Evolutionary conservation across 495 filamentous ascomycete species (phyloP), one percentile per base, ranked within the genome.

Genomic region (Apodospora peruviana): DNA sequence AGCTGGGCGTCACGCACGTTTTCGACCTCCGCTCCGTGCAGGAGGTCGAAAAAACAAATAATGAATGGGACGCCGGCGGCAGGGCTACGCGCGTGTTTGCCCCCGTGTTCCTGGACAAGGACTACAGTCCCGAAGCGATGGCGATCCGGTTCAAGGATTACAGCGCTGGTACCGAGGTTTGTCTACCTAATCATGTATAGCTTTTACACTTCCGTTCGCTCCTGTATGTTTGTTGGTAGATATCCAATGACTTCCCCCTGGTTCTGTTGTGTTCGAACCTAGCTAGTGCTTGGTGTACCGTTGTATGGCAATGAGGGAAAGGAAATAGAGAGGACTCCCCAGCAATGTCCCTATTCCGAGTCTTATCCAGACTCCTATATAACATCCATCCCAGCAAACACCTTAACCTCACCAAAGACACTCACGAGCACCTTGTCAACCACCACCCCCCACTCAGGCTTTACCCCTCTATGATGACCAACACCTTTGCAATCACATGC

Each of bases 11-110:
- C 52, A 74, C 68, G 14, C 71, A 75, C 24, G 74, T 88, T 34
- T 87, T 79, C 52, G 84, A 90, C 60, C 67, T 89, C 7, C 80
- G 87, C 29, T 83, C 82, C 2, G 53, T 65, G 2, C 52, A 64
- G 20, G 76, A 85, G 52, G 66, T 76, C 18, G 51, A 48, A 23
- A 43, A 58, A 60, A 22, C 17, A 5, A 43, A 56, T 56, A 34
- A 65, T 64, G 29, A 50, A 47, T 7, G 59, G 19, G 55, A 53
- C 22, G 71, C 75, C 40, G 76, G 70, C 74, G 68, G 64, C 21
- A 79, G 75, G 1, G 71, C 75, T 35, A 55, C 70, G 17, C 71
- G 74, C 21, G 58, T 79, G 23, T 83, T 75, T 62, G 62, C 75
- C 16, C 76, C 77, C 17, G 80, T 85, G 14, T 87, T 86, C 49